Evolutionary conservation across 2,329 filamentous ascomycete genomes (phyloP).

Genomic region (Penicillium sp.): DNA sequence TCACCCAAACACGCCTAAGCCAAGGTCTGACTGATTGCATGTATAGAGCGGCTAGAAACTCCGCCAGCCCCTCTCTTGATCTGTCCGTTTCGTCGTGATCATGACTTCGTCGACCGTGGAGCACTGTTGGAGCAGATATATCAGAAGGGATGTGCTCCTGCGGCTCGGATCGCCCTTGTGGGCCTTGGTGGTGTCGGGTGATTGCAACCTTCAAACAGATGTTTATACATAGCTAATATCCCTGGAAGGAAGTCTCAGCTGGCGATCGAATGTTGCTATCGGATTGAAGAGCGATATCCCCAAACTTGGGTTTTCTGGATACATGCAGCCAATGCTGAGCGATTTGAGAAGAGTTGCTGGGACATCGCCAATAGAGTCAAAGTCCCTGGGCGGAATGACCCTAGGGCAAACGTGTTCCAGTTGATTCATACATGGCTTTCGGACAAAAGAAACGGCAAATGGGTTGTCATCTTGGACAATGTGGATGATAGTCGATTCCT

Average conservation of each 20-base stretch:
- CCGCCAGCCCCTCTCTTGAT: constrained; percentile 16
- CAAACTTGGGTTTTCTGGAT: constrained; percentile 42
- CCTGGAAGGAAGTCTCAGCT: constrained; percentile 37
- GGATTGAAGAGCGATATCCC: constrained; percentile 22
- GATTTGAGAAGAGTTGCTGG: constrained; percentile 38
- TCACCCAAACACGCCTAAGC: neutral
- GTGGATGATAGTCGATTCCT: constrained; percentile 22
- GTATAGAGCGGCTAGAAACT: constrained; percentile 16
- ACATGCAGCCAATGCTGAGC: constrained; percentile 32
- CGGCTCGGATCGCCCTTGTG: constrained; percentile 16
- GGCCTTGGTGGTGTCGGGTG: constrained; percentile 21
- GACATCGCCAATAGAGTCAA: constrained; percentile 34
- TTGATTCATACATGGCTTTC: constrained; percentile 25
- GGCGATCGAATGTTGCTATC: constrained; percentile 41
- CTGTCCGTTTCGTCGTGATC: constrained; percentile 21
- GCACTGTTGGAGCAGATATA: constrained; percentile 27
- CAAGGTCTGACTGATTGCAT: neutral
- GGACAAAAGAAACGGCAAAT: constrained; percentile 17
- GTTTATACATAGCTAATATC: constrained; percentile 2
- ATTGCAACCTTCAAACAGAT: neutral
- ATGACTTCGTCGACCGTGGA: constrained; percentile 20
- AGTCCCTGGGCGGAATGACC: constrained; percentile 32
- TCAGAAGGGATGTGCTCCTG: constrained; percentile 14
- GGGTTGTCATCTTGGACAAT: constrained; percentile 27
- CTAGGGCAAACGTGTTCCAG: constrained; percentile 33